phyloP scores from a whole-genome alignment of 2,329 filamentous ascomycete genomes.

The Sclerotinia borealis region DNA sequence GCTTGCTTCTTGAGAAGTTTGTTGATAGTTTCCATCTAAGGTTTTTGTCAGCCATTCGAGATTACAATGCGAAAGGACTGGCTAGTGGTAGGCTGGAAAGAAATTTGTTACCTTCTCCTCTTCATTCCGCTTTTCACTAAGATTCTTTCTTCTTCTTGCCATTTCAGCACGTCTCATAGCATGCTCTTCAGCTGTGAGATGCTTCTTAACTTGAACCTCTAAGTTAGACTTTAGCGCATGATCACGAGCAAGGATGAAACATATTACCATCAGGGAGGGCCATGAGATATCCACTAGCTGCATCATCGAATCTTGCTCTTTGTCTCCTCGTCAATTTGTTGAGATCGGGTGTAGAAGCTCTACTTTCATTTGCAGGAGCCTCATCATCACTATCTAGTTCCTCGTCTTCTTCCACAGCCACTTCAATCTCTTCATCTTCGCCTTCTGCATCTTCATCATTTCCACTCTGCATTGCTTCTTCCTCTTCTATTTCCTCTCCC shows the following conservation, averaged over 20 bases:
- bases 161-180: slow-evolving; percentile 69
- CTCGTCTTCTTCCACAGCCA: slow-evolving; percentile 36
- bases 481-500: slow-evolving; percentile 43
- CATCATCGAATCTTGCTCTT: slow-evolving; percentile 51
- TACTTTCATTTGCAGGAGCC: slow-evolving; percentile 43
- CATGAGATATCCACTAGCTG: slow-evolving; percentile 39
- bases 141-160: slow-evolving; percentile 65
- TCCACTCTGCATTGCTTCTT: slow-evolving; percentile 39
- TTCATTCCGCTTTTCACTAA: slow-evolving; percentile 71
- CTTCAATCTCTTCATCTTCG: slow-evolving; percentile 41
- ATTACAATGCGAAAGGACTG: background rate
- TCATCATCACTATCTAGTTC: slow-evolving; percentile 32
- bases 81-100: background rate
- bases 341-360: slow-evolving; percentile 54
- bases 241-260: background rate
- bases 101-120: slow-evolving; percentile 58
- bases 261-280: slow-evolving; percentile 37
- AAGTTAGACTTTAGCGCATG: slow-evolving; percentile 17
- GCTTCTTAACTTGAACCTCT: slow-evolving; percentile 68
- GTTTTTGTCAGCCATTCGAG: background rate
- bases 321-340: slow-evolving; percentile 65
- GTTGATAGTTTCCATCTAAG: slow-evolving; percentile 83
- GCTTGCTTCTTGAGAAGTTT: slow-evolving; percentile 82
- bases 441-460: slow-evolving; percentile 39
- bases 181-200: slow-evolving; percentile 66